These are phyloP conservation scores for Neonothopanus nambi DNA, from an alignment of 1,284 basidiomycete species.

Conservation along the genomic window DNA sequence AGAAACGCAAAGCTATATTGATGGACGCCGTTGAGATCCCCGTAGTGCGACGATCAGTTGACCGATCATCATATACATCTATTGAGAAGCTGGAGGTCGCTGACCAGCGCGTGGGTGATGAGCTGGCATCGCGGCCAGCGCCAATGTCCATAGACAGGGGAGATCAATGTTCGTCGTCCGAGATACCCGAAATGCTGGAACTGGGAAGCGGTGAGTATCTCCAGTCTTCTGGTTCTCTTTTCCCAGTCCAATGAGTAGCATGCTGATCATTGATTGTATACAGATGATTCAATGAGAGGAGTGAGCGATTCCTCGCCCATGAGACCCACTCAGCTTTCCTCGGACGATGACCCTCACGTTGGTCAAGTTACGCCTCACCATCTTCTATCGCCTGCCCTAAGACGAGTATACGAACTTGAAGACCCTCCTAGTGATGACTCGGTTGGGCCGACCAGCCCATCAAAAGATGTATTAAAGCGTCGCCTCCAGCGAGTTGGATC, in stretches of 20 bases:
- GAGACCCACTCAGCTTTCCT: conserved; percentile 31
- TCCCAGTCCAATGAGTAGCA: background rate
- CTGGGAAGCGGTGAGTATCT: conserved; percentile 4
- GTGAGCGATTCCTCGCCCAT: background rate
- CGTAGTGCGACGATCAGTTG: background rate
- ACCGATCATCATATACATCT: no score
- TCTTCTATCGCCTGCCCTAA: conserved; percentile 58
- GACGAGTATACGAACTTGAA: conserved; percentile 33
- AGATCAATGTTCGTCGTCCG: background rate
- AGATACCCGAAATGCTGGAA: conserved; percentile 2
- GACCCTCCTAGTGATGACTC: conserved; percentile 47
- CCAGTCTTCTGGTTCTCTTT: background rate
- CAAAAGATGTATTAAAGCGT: conserved; percentile 8
- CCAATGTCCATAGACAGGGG: background rate
- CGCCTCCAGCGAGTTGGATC: conserved; percentile 1
- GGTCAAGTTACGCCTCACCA: conserved; percentile 71
- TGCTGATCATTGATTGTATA: background rate
- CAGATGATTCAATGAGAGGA: conserved; percentile 11
- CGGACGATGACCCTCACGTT: conserved; percentile 60
- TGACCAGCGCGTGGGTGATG: no score
- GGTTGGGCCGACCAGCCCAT: conserved; percentile 17
- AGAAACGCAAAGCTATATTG: conserved; percentile 49
- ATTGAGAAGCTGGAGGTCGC: no score
- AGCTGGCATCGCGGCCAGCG: no score
- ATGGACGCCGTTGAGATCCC: conserved; percentile 51